These are phyloP conservation scores for Hygrocybe punicea DNA, from an alignment of 768 basidiomycete genomes.

Conservation along the genomic window DNA sequence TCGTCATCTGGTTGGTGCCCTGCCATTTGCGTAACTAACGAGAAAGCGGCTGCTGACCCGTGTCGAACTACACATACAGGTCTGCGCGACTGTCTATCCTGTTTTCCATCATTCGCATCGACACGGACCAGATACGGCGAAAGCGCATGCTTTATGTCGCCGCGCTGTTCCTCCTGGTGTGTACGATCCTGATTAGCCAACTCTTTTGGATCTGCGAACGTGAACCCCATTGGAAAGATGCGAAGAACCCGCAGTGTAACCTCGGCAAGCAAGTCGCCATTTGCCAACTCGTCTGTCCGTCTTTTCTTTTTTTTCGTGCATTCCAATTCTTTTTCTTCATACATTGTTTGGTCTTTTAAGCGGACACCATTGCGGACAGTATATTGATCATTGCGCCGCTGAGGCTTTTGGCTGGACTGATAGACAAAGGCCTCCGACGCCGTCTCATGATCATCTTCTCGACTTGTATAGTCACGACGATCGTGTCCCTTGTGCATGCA, in stretches of 20 bases:
- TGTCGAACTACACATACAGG: slow-evolving; percentile 24
- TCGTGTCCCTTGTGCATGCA: slow-evolving; percentile 48
- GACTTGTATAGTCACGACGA: slow-evolving; percentile 49
- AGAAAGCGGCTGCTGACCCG: background rate
- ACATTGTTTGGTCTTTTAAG: slow-evolving; percentile 32
- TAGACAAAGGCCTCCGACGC: slow-evolving; percentile 36
- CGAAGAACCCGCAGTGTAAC: slow-evolving; percentile 37
- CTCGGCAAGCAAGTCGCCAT: slow-evolving; percentile 48
- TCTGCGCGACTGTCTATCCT: slow-evolving; percentile 50
- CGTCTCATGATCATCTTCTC: slow-evolving; percentile 53
- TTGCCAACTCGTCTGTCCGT: slow-evolving; percentile 48
- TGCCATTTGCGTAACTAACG: background rate
- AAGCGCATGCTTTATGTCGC: slow-evolving; percentile 30
- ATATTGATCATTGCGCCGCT: slow-evolving; percentile 47
- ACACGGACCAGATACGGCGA: slow-evolving; percentile 33
- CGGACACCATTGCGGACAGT: slow-evolving; percentile 46
- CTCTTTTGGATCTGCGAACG: slow-evolving; percentile 45
- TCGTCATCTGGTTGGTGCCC: slow-evolving; percentile 36
- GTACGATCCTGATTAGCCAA: slow-evolving; percentile 41
- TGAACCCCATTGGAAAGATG: slow-evolving; percentile 39
- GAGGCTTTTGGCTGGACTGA: slow-evolving; percentile 42
- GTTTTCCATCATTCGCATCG: slow-evolving; percentile 53
- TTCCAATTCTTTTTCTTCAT: too few relatives aligned
- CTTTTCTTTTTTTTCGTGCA: too few relatives aligned
- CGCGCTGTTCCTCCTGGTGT: slow-evolving; percentile 28